A percentile compares a stretch with the other conserved stretches of the same genome.
These are phyloP conservation scores for Plasmodium gonderi DNA, from an alignment of 169 alveolate species.

Conservation along the genomic window DNA sequence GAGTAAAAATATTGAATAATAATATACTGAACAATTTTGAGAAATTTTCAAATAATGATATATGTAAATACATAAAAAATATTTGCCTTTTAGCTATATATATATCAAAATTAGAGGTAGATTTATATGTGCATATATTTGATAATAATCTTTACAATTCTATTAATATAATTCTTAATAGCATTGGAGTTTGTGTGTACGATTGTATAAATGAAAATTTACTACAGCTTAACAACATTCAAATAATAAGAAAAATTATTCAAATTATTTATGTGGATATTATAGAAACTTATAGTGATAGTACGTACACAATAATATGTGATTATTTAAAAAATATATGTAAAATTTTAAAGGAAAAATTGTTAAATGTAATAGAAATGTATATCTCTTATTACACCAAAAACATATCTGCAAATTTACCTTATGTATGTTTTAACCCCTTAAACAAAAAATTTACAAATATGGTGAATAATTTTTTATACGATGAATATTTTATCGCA, in stretches of 20 bases:
- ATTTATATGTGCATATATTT: constrained; percentile 33
- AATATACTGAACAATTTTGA: constrained; percentile 48
- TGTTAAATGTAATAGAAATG: constrained; percentile 50
- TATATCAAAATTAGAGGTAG: constrained; percentile 62
- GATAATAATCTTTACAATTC: constrained; percentile 27
- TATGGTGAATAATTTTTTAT: constrained; percentile 51
- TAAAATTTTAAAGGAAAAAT: constrained; percentile 35
- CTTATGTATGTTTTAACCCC: constrained; percentile 65
- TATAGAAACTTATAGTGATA: constrained; percentile 59
- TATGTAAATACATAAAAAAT: constrained; percentile 63
- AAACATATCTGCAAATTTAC: constrained; percentile 10
- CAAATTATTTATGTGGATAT: constrained; percentile 62
- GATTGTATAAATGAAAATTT: constrained; percentile 41
- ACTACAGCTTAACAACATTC: constrained; percentile 47
- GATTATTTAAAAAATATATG: constrained; percentile 57
- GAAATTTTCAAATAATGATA: constrained; percentile 7
- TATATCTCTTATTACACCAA: constrained; percentile 72
- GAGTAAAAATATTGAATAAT: constrained; percentile 70
- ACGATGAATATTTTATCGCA: constrained; percentile 15
- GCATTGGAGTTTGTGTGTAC: constrained; percentile 40
- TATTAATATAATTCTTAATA: constrained; percentile 36
- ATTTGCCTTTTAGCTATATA: constrained; percentile 52
- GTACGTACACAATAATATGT: constrained; percentile 20
- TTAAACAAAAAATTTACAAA: constrained; percentile 48
- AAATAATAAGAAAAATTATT: constrained; percentile 62